Percentiles rank a stretch among this genome's conserved stretches.
Evolutionary conservation across 768 basidiomycete species (phyloP).

Genomic region (Tremella mesenterica): DNA sequence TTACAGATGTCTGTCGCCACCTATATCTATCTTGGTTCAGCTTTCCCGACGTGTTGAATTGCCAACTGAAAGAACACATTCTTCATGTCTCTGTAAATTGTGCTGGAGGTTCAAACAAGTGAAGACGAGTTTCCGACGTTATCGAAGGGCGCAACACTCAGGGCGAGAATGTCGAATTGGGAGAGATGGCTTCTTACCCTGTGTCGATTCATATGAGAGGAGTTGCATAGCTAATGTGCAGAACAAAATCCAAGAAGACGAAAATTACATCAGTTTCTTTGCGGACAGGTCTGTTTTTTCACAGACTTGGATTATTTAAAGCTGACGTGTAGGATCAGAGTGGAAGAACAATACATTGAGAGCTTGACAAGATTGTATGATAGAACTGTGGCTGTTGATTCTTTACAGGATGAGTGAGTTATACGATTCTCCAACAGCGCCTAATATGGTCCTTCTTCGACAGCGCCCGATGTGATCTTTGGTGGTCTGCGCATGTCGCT

Average conservation of each 20-base stretch:
- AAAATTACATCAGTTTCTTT: slow-evolving; percentile 76
- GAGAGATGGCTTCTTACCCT: too few species aligned
- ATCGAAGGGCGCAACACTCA: too few species aligned
- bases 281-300: slow-evolving; percentile 50
- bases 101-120: too few species aligned
- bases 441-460: too few species aligned
- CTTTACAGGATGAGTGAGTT: slow-evolving; percentile 55
- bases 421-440: too few species aligned
- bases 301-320: not conserved
- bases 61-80: not conserved
- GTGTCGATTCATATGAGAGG: too few species aligned
- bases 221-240: slow-evolving; percentile 3
- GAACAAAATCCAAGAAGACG: slow-evolving; percentile 45
- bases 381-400: slow-evolving; percentile 62
- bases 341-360: slow-evolving; percentile 77
- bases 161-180: too few species aligned
- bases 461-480: not conserved
- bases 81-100: too few species aligned
- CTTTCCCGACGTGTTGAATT: not conserved
- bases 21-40: too few species aligned
- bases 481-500: not conserved
- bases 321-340: slow-evolving; percentile 54
- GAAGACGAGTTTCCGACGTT: too few species aligned
- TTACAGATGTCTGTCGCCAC: too few species aligned
- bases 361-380: slow-evolving; percentile 64